Conservation (phyloP, 1,139 yeast species). For the Yamadazyma friedrichii region DNA sequence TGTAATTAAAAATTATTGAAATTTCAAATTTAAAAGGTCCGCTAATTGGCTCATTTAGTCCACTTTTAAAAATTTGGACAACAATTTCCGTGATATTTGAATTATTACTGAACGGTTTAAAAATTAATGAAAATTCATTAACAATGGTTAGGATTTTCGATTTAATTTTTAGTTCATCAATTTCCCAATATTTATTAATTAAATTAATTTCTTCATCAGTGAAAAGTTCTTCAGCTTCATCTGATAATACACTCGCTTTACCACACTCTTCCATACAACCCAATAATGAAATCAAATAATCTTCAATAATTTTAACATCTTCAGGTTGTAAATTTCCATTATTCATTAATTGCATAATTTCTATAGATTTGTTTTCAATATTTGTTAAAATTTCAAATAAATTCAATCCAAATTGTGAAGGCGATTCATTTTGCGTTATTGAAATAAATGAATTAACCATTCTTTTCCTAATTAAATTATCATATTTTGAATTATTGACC, state of each 20-base stretch:
- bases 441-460: constrained; percentile 62
- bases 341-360: constrained; percentile 13
- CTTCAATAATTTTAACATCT: constrained; percentile 23
- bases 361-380: constrained; percentile 17
- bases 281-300: constrained; percentile 54
- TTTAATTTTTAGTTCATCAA: constrained; percentile 46
- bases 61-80: constrained; percentile 55
- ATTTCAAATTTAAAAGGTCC: constrained; percentile 61
- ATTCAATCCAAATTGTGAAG: constrained; percentile 28
- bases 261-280: constrained; percentile 67
- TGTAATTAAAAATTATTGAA: constrained; percentile 42
- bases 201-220: constrained; percentile 24
- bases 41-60: constrained; percentile 49
- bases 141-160: constrained; percentile 38
- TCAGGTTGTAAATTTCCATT: constrained; percentile 3
- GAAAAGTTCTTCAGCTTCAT: constrained; percentile 47
- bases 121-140: constrained; percentile 41
- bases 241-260: constrained; percentile 61
- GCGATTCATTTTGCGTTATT: constrained; percentile 51
- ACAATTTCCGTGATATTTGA: constrained; percentile 53
- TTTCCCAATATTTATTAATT: constrained; percentile 34
- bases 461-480: constrained; percentile 56
- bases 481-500: constrained; percentile 45
- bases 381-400: constrained; percentile 21
- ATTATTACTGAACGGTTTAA: constrained; percentile 29